Conservation (phyloP, 2,329 filamentous ascomycete species). For the Fusarium luffae region DNA sequence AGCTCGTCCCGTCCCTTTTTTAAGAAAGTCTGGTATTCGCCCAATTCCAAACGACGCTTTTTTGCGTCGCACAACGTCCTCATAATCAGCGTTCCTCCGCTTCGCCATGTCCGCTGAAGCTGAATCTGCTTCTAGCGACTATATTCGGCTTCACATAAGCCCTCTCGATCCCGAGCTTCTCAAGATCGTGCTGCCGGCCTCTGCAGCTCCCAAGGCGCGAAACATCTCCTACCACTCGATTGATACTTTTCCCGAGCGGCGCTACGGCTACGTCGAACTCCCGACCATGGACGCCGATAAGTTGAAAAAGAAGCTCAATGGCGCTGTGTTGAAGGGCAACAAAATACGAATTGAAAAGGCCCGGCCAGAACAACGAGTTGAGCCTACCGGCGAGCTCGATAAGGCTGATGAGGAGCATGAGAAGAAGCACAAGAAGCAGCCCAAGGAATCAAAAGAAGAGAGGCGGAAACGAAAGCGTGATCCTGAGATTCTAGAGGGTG, state of each 20-base stretch:
- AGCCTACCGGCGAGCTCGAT: conserved; percentile 51
- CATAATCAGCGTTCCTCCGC: conserved; percentile 12
- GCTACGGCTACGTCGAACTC: conserved; percentile 90
- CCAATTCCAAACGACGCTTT: conserved; percentile 20
- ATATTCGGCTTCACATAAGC: conserved; percentile 78
- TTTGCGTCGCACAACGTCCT: conserved; percentile 36
- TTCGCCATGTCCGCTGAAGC: conserved; percentile 44
- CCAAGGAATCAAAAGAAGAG: conserved; percentile 52
- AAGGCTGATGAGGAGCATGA: conserved; percentile 44
- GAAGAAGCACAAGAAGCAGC: conserved; percentile 51
- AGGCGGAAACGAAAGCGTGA: conserved; percentile 64
- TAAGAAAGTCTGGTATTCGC: conserved; percentile 4
- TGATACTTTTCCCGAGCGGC: conserved; percentile 88
- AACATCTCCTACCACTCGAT: conserved; percentile 90
- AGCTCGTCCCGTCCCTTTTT: conserved; percentile 35
- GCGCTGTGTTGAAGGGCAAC: conserved; percentile 81
- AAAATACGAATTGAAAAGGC: conserved; percentile 90
- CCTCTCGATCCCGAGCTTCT: conserved; percentile 83
- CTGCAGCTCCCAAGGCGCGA: conserved; percentile 72
- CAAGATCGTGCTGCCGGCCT: conserved; percentile 75
- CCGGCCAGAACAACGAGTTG: conserved; percentile 62
- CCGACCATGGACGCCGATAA: conserved; percentile 87
- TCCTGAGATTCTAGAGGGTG: conserved; percentile 67
- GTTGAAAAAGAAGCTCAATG: conserved; percentile 90
- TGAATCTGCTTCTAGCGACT: conserved; percentile 42